A percentile compares a stretch with the other conserved stretches of the same genome.
Evolutionary conservation across 805 yeast species (phyloP).

Genomic region (Zygoascus flipseniorum): DNA sequence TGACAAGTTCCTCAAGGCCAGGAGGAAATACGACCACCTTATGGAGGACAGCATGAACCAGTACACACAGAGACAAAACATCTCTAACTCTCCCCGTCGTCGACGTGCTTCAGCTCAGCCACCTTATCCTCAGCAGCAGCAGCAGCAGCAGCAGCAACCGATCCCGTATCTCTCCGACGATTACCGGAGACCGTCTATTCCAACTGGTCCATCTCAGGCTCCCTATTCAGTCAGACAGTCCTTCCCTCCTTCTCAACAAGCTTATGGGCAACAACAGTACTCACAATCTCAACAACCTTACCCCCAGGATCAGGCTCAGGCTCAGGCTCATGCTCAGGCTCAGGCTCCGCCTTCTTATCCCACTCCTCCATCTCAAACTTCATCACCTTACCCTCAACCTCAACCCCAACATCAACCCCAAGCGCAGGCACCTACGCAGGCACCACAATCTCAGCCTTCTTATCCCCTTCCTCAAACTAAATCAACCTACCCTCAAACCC

Average conservation of each 20-base stretch:
- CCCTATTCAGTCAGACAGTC: too few relatives aligned
- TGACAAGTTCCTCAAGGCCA: slow-evolving; percentile 60
- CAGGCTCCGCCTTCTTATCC: too few relatives aligned
- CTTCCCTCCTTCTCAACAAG: not conserved
- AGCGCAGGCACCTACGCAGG: not conserved
- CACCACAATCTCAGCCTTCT: not conserved
- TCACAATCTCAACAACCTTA: not conserved
- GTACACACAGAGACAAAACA: slow-evolving; percentile 5
- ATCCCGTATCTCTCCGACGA: too few relatives aligned
- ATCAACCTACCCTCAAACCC: too few relatives aligned
- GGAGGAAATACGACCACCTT: slow-evolving; percentile 58
- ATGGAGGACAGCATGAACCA: slow-evolving; percentile 41
- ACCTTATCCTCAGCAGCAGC: not conserved
- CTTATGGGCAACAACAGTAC: not conserved
- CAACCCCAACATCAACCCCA: not conserved
- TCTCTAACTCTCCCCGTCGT: slow-evolving; percentile 3
- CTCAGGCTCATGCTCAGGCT: too few relatives aligned
- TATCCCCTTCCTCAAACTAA: not conserved
- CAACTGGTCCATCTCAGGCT: too few relatives aligned
- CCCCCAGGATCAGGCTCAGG: too few relatives aligned
- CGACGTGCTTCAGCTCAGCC: not conserved
- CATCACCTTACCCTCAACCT: not conserved
- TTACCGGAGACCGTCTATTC: too few relatives aligned
- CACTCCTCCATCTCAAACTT: too few relatives aligned
- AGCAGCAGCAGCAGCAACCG: not conserved